Percentiles rank a stretch among this genome's conserved stretches.
Conservation (phyloP, 441 rosid species). For the Viola pubescens region DNA sequence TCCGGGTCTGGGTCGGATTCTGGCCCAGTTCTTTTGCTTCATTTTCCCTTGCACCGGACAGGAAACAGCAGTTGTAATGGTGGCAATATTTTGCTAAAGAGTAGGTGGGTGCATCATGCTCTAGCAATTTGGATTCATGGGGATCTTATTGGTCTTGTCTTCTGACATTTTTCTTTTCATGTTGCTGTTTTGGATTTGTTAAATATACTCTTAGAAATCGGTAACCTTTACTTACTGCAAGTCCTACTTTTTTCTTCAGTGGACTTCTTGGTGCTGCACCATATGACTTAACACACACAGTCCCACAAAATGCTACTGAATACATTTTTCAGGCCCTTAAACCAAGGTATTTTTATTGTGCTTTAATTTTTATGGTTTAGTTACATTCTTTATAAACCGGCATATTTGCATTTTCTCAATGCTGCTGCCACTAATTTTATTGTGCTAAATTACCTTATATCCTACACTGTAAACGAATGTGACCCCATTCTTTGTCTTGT, state of each 20-base stretch:
- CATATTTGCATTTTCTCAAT: neutral
- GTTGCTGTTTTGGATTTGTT: conserved; percentile 7
- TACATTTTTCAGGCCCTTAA: conserved; percentile 63
- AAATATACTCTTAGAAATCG: neutral
- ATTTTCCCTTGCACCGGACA: conserved; percentile 39
- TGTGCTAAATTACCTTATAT: too few relatives aligned
- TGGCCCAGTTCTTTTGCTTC: conserved; percentile 56
- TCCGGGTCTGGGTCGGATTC: conserved; percentile 18
- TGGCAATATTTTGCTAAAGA: conserved; percentile 11
- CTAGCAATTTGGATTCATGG: neutral
- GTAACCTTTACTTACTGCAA: conserved; percentile 4
- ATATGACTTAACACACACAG: conserved; percentile 31
- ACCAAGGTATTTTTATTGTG: conserved; percentile 35
- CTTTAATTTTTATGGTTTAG: neutral
- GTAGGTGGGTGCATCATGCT: conserved; percentile 23
- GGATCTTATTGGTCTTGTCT: neutral
- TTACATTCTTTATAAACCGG: neutral
- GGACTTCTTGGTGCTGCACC: conserved; percentile 24
- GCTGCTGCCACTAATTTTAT: neutral
- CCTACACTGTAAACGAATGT: too few relatives aligned
- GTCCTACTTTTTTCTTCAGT: conserved; percentile 24
- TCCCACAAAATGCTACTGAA: conserved; percentile 53
- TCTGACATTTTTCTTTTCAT: neutral
- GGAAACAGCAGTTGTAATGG: conserved; percentile 14
- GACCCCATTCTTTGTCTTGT: neutral